These are phyloP conservation scores for Begonia peltatifolia DNA, from an alignment of 306 rosid species.

Conservation along the genomic window DNA sequence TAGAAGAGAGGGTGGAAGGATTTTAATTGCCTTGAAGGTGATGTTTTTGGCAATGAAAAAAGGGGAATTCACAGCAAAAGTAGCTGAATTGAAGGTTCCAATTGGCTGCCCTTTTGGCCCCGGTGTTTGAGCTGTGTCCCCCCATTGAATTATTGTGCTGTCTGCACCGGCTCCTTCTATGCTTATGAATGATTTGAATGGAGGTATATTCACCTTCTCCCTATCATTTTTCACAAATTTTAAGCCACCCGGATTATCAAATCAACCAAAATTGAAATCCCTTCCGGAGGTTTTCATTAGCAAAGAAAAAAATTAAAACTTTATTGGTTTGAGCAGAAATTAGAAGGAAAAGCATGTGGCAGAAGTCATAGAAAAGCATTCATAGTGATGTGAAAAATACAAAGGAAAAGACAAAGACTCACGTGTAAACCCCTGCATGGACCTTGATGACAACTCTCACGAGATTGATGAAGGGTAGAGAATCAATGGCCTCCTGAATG, in stretches of 20 bases:
- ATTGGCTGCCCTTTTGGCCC: constrained; percentile 57
- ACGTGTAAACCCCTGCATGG: constrained; percentile 91
- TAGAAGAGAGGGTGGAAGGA: neutral
- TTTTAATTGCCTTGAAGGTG: constrained; percentile 52
- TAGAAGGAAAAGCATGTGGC: too few relatives aligned
- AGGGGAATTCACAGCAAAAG: constrained; percentile 82
- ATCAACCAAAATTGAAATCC: too few relatives aligned
- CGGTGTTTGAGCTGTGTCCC: constrained; percentile 87
- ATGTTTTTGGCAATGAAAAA: constrained; percentile 91
- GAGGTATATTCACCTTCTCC: constrained; percentile 80
- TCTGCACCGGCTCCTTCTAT: constrained; percentile 91
- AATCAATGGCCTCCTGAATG: constrained; percentile 79
- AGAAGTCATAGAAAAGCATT: too few relatives aligned
- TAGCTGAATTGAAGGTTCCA: constrained; percentile 81
- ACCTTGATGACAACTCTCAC: constrained; percentile 86
- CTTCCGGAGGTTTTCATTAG: too few relatives aligned
- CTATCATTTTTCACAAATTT: constrained; percentile 19
- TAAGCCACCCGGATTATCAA: too few relatives aligned
- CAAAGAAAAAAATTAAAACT: too few relatives aligned
- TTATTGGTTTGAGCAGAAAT: too few relatives aligned
- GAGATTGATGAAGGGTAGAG: constrained; percentile 67
- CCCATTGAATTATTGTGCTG: constrained; percentile 85
- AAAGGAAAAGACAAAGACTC: constrained; percentile 25
- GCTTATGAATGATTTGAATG: constrained; percentile 67
- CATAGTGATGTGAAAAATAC: neutral